Evolutionary conservation across 345 rosid species (phyloP).

Genomic region (Theobroma cacao): DNA sequence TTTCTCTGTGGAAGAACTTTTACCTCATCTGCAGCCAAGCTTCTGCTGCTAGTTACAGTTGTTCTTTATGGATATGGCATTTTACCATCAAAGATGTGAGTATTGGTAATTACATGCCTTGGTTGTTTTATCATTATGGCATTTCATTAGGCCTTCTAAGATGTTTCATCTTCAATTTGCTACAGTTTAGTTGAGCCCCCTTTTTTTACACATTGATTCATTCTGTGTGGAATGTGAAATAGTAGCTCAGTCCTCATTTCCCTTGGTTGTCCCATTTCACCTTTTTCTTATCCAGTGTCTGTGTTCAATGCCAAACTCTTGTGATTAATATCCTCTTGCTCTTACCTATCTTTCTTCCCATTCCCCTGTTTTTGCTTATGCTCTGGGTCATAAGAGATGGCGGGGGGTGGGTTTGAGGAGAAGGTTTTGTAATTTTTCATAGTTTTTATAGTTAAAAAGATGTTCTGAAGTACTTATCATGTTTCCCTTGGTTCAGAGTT

Average conservation of each 20-base stretch:
- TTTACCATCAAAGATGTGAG: conserved; percentile 67
- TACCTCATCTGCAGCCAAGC: conserved; percentile 63
- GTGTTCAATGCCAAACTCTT: not conserved
- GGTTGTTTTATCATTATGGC: not conserved
- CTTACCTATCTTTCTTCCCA: not conserved
- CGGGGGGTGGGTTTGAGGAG: not conserved
- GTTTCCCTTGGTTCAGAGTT: not conserved
- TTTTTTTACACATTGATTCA: not conserved
- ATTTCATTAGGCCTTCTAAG: not conserved
- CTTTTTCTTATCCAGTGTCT: not conserved
- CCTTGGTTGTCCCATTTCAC: not conserved
- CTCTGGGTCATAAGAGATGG: not conserved
- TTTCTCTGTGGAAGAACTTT: conserved; percentile 73
- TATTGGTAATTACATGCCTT: conserved; percentile 12
- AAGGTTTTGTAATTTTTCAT: not conserved
- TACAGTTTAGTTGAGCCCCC: not conserved
- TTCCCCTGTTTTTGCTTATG: not conserved
- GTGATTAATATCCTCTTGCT: not conserved
- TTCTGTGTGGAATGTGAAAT: not conserved
- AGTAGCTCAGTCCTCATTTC: not conserved
- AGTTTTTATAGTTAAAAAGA: not conserved
- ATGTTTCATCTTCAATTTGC: not conserved
- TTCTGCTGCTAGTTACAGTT: conserved; percentile 49
- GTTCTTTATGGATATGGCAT: conserved; percentile 51
- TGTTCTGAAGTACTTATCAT: not conserved